These are phyloP conservation scores for Colletotrichum plurivorum DNA, from an alignment of 2,329 filamentous ascomycete species.

Conservation along the genomic window DNA sequence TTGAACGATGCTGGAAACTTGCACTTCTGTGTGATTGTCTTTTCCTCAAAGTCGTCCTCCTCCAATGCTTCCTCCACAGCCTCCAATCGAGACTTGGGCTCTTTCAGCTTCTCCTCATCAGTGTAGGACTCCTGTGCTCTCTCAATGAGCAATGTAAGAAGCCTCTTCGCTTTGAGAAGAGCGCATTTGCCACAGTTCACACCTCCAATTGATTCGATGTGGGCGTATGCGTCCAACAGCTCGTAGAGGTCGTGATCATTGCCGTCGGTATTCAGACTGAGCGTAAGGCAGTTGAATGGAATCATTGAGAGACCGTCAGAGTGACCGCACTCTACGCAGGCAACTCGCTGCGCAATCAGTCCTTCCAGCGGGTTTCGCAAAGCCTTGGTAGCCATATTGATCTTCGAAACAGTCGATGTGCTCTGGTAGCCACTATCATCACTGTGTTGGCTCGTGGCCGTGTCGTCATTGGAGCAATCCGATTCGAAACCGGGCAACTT, in stretches of 20 bases:
- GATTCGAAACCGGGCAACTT: constrained; percentile 57
- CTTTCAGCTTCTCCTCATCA: constrained; percentile 65
- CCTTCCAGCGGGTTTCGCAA: constrained; percentile 88
- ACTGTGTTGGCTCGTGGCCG: constrained; percentile 63
- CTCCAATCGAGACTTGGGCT: constrained; percentile 69
- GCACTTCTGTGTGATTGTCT: constrained; percentile 73
- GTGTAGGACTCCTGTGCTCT: constrained; percentile 51
- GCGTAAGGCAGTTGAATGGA: constrained; percentile 93
- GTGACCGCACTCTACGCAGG: constrained; percentile 87
- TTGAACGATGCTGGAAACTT: constrained; percentile 77
- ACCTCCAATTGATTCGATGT: constrained; percentile 86
- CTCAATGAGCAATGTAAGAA: constrained; percentile 64
- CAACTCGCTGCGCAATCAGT: constrained; percentile 87
- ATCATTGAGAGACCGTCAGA: constrained; percentile 91
- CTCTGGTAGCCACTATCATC: constrained; percentile 72
- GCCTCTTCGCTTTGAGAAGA: constrained; percentile 69
- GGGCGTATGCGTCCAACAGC: constrained; percentile 86
- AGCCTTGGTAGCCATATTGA: constrained; percentile 46
- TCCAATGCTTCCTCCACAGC: constrained; percentile 80
- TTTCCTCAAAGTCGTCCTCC: constrained; percentile 84
- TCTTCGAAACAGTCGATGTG: constrained; percentile 53
- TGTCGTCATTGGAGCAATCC: constrained; percentile 57
- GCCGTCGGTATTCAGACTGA: constrained; percentile 79
- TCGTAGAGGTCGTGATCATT: constrained; percentile 79
- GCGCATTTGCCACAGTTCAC: constrained; percentile 96